Percentiles rank a stretch among this genome's conserved stretches.
Conservation (phyloP, 2,329 filamentous ascomycete species). For the Rutstroemia sp. region DNA sequence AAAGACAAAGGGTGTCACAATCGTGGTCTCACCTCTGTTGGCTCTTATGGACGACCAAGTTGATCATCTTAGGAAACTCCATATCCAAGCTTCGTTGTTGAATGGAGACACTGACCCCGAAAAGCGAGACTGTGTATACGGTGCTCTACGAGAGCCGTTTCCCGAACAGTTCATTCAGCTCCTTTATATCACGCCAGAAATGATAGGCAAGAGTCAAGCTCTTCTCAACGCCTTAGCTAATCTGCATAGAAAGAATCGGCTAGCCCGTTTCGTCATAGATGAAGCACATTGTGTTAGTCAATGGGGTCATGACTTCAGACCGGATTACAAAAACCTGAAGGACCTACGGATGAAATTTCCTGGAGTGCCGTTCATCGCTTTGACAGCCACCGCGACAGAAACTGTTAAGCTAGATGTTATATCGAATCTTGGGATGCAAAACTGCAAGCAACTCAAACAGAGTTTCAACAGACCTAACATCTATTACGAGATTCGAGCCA, state of each 20-base stretch:
- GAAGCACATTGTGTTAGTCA: conserved; percentile 99
- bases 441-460: conserved; percentile 75
- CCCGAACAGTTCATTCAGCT: conserved; percentile 76
- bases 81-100: conserved; percentile 73
- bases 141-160: conserved; percentile 50
- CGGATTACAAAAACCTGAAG: conserved; percentile 86
- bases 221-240: conserved; percentile 60
- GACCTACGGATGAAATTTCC: conserved; percentile 65
- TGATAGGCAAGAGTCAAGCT: conserved; percentile 73
- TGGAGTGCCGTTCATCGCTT: conserved; percentile 81
- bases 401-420: conserved; percentile 90
- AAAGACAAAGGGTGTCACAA: conserved; percentile 75
- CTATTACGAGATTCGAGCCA: conserved; percentile 70
- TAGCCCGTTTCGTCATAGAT: conserved; percentile 91
- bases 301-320: conserved; percentile 97
- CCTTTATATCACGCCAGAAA: conserved; percentile 91
- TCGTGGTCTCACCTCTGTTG: conserved; percentile 90
- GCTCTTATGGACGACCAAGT: conserved; percentile 98
- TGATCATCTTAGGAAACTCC: conserved; percentile 64
- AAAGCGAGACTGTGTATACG: conserved; percentile 60
- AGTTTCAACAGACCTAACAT: conserved; percentile 98
- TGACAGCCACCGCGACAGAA: conserved; percentile 90
- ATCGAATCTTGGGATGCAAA: conserved; percentile 73
- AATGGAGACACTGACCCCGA: conserved; percentile 65
- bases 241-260: conserved; percentile 61